Conservation (phyloP, 805 yeast species). For the Saturnispora saitoi region DNA sequence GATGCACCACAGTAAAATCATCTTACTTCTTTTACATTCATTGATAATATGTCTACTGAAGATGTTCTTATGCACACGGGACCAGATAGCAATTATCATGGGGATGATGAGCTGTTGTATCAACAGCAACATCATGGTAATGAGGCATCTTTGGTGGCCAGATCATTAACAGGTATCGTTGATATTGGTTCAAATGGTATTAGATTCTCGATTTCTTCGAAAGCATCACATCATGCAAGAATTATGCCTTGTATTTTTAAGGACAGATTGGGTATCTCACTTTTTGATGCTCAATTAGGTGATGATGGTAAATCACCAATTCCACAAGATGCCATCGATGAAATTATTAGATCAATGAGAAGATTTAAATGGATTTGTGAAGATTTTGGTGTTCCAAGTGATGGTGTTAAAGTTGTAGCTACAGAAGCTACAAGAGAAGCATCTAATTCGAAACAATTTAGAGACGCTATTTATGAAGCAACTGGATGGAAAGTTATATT, state of each 20-base stretch:
- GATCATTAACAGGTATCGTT: slow-evolving; percentile 55
- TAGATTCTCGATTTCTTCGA: slow-evolving; percentile 62
- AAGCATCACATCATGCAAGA: slow-evolving; percentile 61
- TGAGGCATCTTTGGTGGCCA: slow-evolving; percentile 49
- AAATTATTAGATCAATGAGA: slow-evolving; percentile 53
- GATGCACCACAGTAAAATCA: too few species aligned
- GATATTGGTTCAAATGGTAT: slow-evolving; percentile 76
- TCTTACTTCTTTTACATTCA: not conserved
- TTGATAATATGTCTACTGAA: slow-evolving; percentile 18
- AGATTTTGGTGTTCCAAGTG: slow-evolving; percentile 60
- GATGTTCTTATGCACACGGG: slow-evolving; percentile 21
- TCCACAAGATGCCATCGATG: slow-evolving; percentile 47
- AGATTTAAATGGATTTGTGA: slow-evolving; percentile 63
- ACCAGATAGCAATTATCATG: slow-evolving; percentile 20
- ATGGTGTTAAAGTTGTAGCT: slow-evolving; percentile 58
- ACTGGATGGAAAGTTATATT: slow-evolving; percentile 61
- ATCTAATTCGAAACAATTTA: slow-evolving; percentile 50
- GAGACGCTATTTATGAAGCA: slow-evolving; percentile 44
- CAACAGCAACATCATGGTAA: slow-evolving; percentile 21
- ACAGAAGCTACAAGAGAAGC: slow-evolving; percentile 72
- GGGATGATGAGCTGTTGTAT: slow-evolving; percentile 11
- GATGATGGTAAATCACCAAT: slow-evolving; percentile 41
- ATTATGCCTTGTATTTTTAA: slow-evolving; percentile 73
- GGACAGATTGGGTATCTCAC: slow-evolving; percentile 61
- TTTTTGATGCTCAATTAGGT: slow-evolving; percentile 51